phyloP scores from a whole-genome alignment of 306 rosid genomes.

The Begonia peltatifolia region DNA sequence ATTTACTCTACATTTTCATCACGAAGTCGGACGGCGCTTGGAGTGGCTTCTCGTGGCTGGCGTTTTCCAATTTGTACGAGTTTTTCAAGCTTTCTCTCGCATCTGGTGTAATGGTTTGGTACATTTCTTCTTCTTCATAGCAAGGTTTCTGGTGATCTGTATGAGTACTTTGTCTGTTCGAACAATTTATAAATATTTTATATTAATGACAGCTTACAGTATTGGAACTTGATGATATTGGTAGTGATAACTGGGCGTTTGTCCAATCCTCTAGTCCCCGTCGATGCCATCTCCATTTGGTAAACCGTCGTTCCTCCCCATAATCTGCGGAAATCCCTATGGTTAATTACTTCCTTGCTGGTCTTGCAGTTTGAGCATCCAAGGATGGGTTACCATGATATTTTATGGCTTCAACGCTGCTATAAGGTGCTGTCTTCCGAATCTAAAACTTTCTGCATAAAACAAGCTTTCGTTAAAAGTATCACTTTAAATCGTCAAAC shows the following conservation, averaged over 20 bases:
- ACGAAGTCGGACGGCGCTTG: conserved; percentile 1
- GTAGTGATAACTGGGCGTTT: neutral
- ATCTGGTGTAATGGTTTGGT: neutral
- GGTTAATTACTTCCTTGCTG: too few species aligned
- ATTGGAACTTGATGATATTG: neutral
- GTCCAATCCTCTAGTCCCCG: too few species aligned
- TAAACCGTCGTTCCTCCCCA: too few species aligned
- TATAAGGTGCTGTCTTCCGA: too few species aligned
- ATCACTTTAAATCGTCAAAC: too few species aligned
- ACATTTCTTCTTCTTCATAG: neutral
- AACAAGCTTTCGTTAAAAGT: too few species aligned
- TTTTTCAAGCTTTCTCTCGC: neutral
- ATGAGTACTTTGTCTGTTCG: neutral
- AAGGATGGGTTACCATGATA: too few species aligned
- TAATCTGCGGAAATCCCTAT: too few species aligned
- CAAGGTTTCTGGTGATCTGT: neutral
- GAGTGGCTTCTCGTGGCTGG: conserved; percentile 1
- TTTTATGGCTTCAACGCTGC: too few species aligned
- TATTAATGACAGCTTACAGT: neutral
- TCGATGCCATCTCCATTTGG: too few species aligned
- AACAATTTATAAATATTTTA: neutral
- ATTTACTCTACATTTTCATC: neutral
- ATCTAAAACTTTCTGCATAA: too few species aligned
- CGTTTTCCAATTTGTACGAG: neutral
- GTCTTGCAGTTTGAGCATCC: too few species aligned